Evolutionary conservation across 2,329 filamentous ascomycete species (phyloP).

Genomic region (Aspergillus sp.): DNA sequence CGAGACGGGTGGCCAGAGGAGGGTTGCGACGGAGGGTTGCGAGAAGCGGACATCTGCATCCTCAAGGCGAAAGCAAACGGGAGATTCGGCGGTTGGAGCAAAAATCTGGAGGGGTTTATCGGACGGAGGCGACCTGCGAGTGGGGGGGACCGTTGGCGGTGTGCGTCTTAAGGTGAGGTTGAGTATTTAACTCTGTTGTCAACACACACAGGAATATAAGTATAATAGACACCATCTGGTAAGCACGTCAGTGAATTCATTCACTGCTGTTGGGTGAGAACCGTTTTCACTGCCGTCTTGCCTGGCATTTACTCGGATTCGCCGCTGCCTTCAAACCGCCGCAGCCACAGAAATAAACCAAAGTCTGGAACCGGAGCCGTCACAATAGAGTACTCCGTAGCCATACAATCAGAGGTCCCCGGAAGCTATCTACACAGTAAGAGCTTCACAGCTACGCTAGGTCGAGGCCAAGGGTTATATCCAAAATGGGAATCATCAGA

Average conservation of each 20-base stretch:
- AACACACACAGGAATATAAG: not conserved
- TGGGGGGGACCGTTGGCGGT: constrained; percentile 14
- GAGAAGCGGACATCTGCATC: constrained; percentile 25
- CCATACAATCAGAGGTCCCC: not conserved
- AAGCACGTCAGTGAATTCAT: not conserved
- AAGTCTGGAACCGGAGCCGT: no score
- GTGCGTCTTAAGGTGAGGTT: not conserved
- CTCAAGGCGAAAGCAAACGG: constrained; percentile 8
- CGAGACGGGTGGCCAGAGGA: constrained; percentile 23
- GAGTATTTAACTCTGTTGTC: not conserved
- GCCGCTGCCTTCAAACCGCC: not conserved
- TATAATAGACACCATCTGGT: not conserved
- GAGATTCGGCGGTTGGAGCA: constrained; percentile 1
- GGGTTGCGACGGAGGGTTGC: constrained; percentile 20
- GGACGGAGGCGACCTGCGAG: constrained; percentile 13
- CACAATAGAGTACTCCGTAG: no score
- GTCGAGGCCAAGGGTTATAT: not conserved
- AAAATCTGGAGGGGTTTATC: constrained; percentile 28
- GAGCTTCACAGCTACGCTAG: not conserved
- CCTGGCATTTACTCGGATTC: not conserved
- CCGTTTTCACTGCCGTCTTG: not conserved
- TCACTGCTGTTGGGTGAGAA: not conserved
- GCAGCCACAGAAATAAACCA: not conserved
- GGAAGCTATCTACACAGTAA: not conserved
- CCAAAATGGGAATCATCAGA: constrained; percentile 8